phyloP scores from a whole-genome alignment of 192 early-diverging fungal species.

The Geranomyces variabilis region DNA sequence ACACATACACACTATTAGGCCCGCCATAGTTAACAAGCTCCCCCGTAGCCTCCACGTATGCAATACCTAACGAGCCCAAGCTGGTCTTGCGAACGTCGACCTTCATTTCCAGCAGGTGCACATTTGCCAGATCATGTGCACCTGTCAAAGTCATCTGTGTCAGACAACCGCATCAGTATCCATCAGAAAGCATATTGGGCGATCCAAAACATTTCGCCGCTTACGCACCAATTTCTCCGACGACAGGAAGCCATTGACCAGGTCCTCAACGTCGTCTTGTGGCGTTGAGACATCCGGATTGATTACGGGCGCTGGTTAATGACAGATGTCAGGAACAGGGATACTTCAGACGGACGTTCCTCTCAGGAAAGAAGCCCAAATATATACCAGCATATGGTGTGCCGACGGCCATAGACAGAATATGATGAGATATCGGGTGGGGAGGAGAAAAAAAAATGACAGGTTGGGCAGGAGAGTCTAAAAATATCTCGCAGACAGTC shows the following conservation, averaged over 20 bases:
- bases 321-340: background rate
- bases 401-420: too few species aligned
- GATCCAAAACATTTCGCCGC: background rate
- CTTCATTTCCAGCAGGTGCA: slow-evolving; percentile 43
- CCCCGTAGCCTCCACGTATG: too few species aligned
- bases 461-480: too few species aligned
- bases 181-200: background rate
- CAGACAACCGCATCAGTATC: slow-evolving; percentile 8
- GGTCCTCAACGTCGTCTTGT: slow-evolving; percentile 45
- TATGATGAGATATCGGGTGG: too few species aligned
- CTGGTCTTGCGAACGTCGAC: slow-evolving; percentile 47
- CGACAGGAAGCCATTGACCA: slow-evolving; percentile 41
- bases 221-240: slow-evolving; percentile 43
- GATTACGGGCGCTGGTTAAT: slow-evolving; percentile 1
- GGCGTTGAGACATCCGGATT: slow-evolving; percentile 44
- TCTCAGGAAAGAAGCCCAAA: too few species aligned
- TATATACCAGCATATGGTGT: too few species aligned
- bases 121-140: slow-evolving; percentile 26
- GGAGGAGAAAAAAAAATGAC: too few species aligned
- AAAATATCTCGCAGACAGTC: too few species aligned
- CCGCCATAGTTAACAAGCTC: too few species aligned
- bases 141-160: slow-evolving; percentile 35
- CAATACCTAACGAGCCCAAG: slow-evolving; percentile 35
- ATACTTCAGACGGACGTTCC: too few species aligned
- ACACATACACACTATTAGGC: background rate